Evolutionary conservation across 2,329 filamentous ascomycete genomes (phyloP), one percentile per base, ranked within the genome.

Genomic region (Colletotrichum tofieldiae): DNA sequence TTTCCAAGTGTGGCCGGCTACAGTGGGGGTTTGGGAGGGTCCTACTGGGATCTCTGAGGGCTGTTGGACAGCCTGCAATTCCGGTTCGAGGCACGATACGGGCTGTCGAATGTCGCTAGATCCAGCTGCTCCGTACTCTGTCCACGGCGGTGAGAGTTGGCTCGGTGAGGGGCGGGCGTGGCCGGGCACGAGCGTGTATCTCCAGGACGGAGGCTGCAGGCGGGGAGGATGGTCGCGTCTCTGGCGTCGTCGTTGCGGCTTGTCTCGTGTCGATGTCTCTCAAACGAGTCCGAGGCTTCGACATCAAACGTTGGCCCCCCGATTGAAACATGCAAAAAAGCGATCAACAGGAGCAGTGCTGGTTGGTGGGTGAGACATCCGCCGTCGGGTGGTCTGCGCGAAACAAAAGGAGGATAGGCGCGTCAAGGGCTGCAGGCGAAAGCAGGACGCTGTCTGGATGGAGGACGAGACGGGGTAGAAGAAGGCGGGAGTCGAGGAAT

Each of bases 51-150:
- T 37, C 14, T 26, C 29, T 20, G 41, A 58, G 39, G 64, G 63
- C 51, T 65, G 49, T 35, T 12, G 56, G 23, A 52, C 26, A 47
- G 56, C 52, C 58, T 72, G 59, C 39, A 69, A 72, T 72, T 64
- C 69, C 69, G 69, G 64, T 69, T 51, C n/a, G 65, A 51, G 68
- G 54, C 51, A 49, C 51, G 60, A 39, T 60, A 58, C 69, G 69
- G 60, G 32, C 56, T 41, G 65, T 63, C 43, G 52, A 60, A 62
- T 52, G 56, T 62, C 51, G 35, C 59, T 51, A 71, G 39, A 6
- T 37, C 11, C 6, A 23, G 20, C 32, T 51, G 43, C 20, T 37
- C 12, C 45, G 29, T 49, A 8, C 23, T 18, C 20, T 18, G 59
- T 26, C 23, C 23, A 26, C 26, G 14, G 23, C 60, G 60, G 60